Evolutionary conservation across 2,329 filamentous ascomycete species (phyloP), one percentile per base, ranked within the genome.

Genomic region (Aspergillus latus): DNA sequence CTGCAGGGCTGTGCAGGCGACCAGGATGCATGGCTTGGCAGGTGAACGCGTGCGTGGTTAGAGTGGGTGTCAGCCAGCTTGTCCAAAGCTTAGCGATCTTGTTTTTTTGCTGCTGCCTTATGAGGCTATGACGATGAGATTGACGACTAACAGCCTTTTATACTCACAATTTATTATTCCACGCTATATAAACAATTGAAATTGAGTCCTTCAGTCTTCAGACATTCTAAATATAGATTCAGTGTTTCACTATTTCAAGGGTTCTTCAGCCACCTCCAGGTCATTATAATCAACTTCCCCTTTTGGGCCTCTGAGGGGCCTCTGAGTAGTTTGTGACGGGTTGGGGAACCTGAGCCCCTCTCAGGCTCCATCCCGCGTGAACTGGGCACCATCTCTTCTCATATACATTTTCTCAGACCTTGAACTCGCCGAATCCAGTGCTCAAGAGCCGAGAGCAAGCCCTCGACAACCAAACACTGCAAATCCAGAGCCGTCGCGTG

Each of bases 21-120:
- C 9, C 32, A n/a, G 16, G 39, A 42, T 16, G 5, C n/a, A 13
- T 42, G 39, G 3, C 43, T 58, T 37, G 52, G 52, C 44, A 42
- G 21, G 15, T 55, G 44, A 50, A 28, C 28, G 36, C 45, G 36
- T 48, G 21, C 21, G 21, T 21, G 21, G 21, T 21, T 21, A 21
- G 21, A 21, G 21, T 48, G 45, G 45, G 16, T 32, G 45, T 13
- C 45, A 6, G 21, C 15, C 48, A 43, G 55, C 59, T 61, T 61
- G 50, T 49, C 39, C 44, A 58, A 62, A 61, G 59, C 61, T 61
- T 62, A 52, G 59, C 57, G 21, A 32, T 55, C 53, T 55, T 55
- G 53, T 48, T 46, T 48, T 46, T 46, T 34, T 46, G 28, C 36
- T 43, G 37, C 16, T 48, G 48, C 42, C 45, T 51, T 21, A 21